A percentile compares a stretch with the other conserved stretches of the same genome.
phyloP scores from a whole-genome alignment of 2,329 filamentous ascomycete genomes.

The Phoma sp. region DNA sequence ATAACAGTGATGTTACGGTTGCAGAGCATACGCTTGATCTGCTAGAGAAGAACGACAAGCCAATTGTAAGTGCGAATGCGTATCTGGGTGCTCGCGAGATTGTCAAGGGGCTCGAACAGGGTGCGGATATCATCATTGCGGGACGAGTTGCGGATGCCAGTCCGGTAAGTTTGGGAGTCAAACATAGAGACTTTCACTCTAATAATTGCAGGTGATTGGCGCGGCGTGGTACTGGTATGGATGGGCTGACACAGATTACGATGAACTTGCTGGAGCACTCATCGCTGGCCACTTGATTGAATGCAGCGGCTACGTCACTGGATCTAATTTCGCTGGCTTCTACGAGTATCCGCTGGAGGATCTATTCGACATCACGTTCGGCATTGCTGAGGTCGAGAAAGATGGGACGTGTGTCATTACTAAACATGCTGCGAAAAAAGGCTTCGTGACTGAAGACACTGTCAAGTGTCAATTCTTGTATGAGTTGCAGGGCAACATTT shows the following conservation, averaged over 20 bases:
- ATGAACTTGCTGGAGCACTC: slow-evolving; percentile 57
- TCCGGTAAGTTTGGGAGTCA: slow-evolving; percentile 42
- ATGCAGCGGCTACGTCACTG: slow-evolving; percentile 60
- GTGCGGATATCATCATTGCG: slow-evolving; percentile 46
- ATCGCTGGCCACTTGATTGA: slow-evolving; percentile 56
- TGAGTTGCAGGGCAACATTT: slow-evolving; percentile 56
- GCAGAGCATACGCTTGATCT: slow-evolving; percentile 50
- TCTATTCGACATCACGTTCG: slow-evolving; percentile 56
- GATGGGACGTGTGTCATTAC: slow-evolving; percentile 59
- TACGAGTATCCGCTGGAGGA: slow-evolving; percentile 53
- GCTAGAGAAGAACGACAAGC: slow-evolving; percentile 45
- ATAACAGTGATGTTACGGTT: slow-evolving; percentile 48
- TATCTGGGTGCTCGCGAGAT: slow-evolving; percentile 59
- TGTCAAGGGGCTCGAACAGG: slow-evolving; percentile 37
- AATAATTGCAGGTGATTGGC: slow-evolving; percentile 56
- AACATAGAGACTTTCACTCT: too few relatives aligned
- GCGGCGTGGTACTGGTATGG: slow-evolving; percentile 64
- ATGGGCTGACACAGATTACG: slow-evolving; percentile 59
- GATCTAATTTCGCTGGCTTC: slow-evolving; percentile 63
- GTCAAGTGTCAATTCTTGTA: slow-evolving; percentile 55
- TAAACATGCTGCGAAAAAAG: slow-evolving; percentile 56
- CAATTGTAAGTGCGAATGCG: slow-evolving; percentile 57
- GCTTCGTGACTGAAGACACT: slow-evolving; percentile 45
- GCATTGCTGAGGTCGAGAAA: slow-evolving; percentile 58
- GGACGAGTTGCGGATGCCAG: slow-evolving; percentile 45